Percentiles rank a stretch among this genome's conserved stretches.
Conservation (phyloP, 345 rosid genomes). For the Eucalyptus erythrocorys region DNA sequence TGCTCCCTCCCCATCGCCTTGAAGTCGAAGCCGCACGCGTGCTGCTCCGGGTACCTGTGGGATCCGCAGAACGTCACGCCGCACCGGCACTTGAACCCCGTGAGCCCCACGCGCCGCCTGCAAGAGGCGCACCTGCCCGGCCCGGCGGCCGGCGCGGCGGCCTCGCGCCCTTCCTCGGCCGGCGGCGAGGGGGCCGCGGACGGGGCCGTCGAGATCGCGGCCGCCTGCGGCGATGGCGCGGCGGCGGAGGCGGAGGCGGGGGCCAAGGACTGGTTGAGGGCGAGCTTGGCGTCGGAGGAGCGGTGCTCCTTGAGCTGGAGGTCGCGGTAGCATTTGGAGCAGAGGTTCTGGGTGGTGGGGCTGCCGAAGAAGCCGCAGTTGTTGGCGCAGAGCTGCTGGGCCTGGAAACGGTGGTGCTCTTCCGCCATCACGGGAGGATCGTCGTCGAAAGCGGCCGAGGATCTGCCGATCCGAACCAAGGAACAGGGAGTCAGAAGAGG, state of each 20-base stretch:
- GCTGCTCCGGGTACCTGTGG: slow-evolving; percentile 87
- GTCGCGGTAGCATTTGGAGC: slow-evolving; percentile 70
- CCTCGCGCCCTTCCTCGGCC: not conserved
- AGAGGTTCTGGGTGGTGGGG: slow-evolving; percentile 62
- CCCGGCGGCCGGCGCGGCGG: not conserved
- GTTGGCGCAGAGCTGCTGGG: slow-evolving; percentile 56
- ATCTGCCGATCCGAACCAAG: not conserved
- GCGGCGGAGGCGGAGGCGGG: not conserved
- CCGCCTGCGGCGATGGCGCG: not conserved
- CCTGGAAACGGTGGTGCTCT: slow-evolving; percentile 67
- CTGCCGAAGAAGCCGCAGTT: slow-evolving; percentile 86
- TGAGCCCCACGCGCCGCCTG: slow-evolving; percentile 66
- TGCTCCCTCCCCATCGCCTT: slow-evolving; percentile 50
- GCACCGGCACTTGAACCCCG: slow-evolving; percentile 81
- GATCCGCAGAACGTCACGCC: slow-evolving; percentile 62
- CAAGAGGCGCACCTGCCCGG: slow-evolving; percentile 59
- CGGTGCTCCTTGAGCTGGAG: slow-evolving; percentile 48
- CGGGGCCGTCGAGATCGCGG: not conserved
- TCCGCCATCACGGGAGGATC: slow-evolving; percentile 48
- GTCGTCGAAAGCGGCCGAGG: not conserved
- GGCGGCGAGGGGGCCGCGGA: not conserved
- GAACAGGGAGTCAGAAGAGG: not conserved
- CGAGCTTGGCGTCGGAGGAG: slow-evolving; percentile 42
- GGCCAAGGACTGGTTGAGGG: slow-evolving; percentile 28
- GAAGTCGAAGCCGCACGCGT: slow-evolving; percentile 60